Base-by-base conservation (phyloP, 805 yeast species). In the Kodamaea leandrae region DNA sequence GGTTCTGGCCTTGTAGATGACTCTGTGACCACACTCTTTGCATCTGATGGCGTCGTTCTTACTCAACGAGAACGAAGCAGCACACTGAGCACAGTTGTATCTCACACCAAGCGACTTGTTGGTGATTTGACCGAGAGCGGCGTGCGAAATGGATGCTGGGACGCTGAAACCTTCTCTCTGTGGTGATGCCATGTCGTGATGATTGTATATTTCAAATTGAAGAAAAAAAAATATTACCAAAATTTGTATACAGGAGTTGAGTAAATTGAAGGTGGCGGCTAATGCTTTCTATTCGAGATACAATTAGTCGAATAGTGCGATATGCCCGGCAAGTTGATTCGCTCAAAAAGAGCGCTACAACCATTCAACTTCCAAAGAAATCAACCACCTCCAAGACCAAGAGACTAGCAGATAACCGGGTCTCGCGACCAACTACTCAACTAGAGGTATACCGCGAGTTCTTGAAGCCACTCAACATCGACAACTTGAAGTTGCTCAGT, bases 1-100 rank as follows among this genome's bases (percentile, higher is more conserved):
- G 37, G 98, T 91, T 73, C 99, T 84, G 47, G 96, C 96, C 73
- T 93, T 93, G 73, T 91, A 87, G 48, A 93, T 73, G 46, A 93
- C 97, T 71, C 99, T 84, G 71, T 93, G 98, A 49, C 99, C 99
- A 68, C 99, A 93, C 54, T 90, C 96, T 68, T 89, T 90, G 71
- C 99, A 93, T 72, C 98, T 86, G 50, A 93, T 96, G 21, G 98
- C 96, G 64, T 93, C 99, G 53, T 86, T 87, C 68, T 91, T 88
- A 40, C 88, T 82, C 52, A 93, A 77, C 2, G 95, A 80, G 53
- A 90, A 84, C 41, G 83, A 82, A 42, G 90, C 79, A 6, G 97
- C 96, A 68, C 99, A 93, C 71, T 88, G 93, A 32, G 98, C 96
- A 67, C 99, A 91, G 60, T 89, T 82, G 68, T 91, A 91, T 57